Base-by-base conservation (phyloP, 192 early-diverging fungal species). In the Piromyces sp. region DNA sequence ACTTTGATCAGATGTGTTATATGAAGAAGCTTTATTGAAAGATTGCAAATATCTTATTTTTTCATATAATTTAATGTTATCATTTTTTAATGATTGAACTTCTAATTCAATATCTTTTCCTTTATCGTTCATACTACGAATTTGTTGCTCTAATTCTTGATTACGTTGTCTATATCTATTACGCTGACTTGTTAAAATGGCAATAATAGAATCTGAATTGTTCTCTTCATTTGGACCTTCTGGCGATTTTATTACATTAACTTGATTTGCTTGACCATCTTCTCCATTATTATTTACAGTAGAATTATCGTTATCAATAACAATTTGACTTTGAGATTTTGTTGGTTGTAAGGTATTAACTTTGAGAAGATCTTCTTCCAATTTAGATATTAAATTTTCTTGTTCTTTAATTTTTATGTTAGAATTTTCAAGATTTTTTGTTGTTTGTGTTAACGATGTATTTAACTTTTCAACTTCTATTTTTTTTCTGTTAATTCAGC, bases 51-150 rank as follows among this genome's bases (percentile, higher is more conserved):
- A 98, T 82, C 94, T 93, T 29, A 96, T 87, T 83, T 94, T 93
- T 84, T 98, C 96, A 84, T 95, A 98, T 79, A 98, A 85, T 82
- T 94, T 94, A 68, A 97, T 81, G 80, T 97, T 97, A 83, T 98
- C 96, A 51, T 88, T 86, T 83, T 93, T 90, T n/a, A 94, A 83
- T 30, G 87, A 88, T 19, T 93, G 90, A 7, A 92, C 84, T 81
- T 95, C 90, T 95, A 85, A 29, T 94, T 93, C 4, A 86, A 83
- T 13, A 93, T 85, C 30, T 85, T 84, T 19, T 83, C 82, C 17
- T 88, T 82, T 17, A 88, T 83, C 80, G 83, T 30, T 22, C 92
- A 92, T 37, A 93, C 17, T 22, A 82, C 30, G 81, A 86, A 83
- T 68, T 82, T 38, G 29, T 78, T 94, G 92, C 78, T 96, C 95